Evolutionary conservation across 2,329 filamentous ascomycete genomes (phyloP).

Genomic region (Aureobasidium pullulans): DNA sequence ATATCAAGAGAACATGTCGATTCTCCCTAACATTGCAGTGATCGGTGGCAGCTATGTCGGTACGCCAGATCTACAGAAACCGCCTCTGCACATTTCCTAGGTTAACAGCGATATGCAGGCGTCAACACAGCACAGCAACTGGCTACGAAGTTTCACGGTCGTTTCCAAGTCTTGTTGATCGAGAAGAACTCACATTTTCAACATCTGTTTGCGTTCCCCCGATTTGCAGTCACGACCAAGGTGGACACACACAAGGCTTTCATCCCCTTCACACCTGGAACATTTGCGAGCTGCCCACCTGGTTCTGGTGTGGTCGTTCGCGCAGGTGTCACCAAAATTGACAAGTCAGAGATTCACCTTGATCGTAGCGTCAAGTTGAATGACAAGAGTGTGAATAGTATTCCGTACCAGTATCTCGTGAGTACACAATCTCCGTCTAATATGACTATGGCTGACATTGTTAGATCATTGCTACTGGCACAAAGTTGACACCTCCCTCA

Average conservation of each 20-base stretch:
- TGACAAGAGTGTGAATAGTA: neutral
- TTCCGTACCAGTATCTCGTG: conserved; percentile 12
- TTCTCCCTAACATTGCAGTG: conserved; percentile 2
- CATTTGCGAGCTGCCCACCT: neutral
- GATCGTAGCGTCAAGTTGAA: conserved; percentile 8
- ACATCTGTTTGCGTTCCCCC: conserved; percentile 13
- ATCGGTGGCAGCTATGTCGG: conserved; percentile 8
- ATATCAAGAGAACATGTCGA: neutral
- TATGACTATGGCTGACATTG: neutral
- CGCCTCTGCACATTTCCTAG: neutral
- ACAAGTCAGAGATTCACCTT: neutral
- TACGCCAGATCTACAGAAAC: neutral
- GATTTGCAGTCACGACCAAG: conserved; percentile 9
- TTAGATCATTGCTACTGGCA: conserved; percentile 14
- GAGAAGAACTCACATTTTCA: conserved; percentile 17
- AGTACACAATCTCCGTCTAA: neutral
- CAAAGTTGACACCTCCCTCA: conserved; percentile 10
- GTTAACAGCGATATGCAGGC: neutral
- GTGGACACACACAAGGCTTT: conserved; percentile 14
- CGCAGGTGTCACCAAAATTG: neutral
- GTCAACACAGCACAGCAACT: conserved; percentile 15
- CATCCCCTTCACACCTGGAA: conserved; percentile 11
- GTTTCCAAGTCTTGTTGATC: conserved; percentile 9
- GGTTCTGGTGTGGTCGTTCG: conserved; percentile 6
- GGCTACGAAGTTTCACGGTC: neutral